Evolutionary conservation across 140 eudicot species (phyloP).

Genomic region (Ambrosia hybrid): DNA sequence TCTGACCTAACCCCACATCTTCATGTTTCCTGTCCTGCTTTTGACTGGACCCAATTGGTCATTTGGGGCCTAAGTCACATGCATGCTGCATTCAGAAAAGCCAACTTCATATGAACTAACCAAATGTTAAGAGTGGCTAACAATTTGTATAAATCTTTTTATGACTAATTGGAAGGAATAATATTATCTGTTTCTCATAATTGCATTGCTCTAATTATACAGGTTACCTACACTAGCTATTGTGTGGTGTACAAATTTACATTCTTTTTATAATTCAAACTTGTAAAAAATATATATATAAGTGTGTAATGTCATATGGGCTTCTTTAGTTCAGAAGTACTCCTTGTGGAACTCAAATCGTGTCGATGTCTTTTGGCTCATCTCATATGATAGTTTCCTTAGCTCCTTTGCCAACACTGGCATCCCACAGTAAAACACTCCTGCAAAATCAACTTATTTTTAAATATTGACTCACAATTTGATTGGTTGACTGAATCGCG

Average conservation of each 20-base stretch:
- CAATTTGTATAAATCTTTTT: slow-evolving; percentile 4
- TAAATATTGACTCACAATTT: background rate
- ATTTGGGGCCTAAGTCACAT: slow-evolving; percentile 10
- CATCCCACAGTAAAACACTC: slow-evolving; percentile 96
- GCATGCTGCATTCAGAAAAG: background rate
- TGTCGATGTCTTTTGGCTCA: slow-evolving; percentile 86
- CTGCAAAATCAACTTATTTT: slow-evolving; percentile 39
- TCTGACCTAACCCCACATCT: slow-evolving; percentile 30
- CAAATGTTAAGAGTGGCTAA: background rate
- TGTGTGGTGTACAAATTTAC: slow-evolving; percentile 41
- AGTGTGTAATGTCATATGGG: background rate
- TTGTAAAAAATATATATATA: slow-evolving; percentile 10
- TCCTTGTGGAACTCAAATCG: slow-evolving; percentile 98
- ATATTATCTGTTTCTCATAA: slow-evolving; percentile 15
- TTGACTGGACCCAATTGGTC: slow-evolving; percentile 19
- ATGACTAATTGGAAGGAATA: slow-evolving; percentile 14
- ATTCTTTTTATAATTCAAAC: slow-evolving; percentile 26
- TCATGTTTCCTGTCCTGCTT: slow-evolving; percentile 32
- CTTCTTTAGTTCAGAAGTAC: slow-evolving; percentile 54
- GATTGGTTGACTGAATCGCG: background rate
- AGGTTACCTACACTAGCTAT: slow-evolving; percentile 34
- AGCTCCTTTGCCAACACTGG: slow-evolving; percentile 89
- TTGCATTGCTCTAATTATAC: slow-evolving; percentile 33
- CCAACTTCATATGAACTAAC: slow-evolving; percentile 19
- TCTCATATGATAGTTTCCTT: slow-evolving; percentile 73